phyloP scores from a whole-genome alignment of 2,329 filamentous ascomycete genomes.

The Alternaria brassicae region DNA sequence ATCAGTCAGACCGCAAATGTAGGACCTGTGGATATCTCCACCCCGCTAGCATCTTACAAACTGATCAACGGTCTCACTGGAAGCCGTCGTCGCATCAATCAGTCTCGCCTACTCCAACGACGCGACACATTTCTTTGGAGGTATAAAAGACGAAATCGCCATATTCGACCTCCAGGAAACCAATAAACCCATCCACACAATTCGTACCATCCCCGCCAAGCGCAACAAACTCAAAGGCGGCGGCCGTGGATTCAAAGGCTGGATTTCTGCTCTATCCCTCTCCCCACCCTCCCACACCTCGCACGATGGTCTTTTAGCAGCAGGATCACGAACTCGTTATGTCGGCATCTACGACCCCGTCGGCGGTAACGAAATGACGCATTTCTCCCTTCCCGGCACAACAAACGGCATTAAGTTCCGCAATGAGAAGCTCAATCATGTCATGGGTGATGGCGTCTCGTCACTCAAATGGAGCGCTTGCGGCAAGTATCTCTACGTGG shows the following conservation, averaged over 20 bases:
- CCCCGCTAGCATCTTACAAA: conserved; percentile 59
- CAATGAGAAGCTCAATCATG: conserved; percentile 3
- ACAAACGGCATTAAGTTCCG: conserved; percentile 14
- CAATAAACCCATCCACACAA: conserved; percentile 53
- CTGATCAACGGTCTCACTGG: conserved; percentile 63
- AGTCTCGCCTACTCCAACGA: conserved; percentile 61
- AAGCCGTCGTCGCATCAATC: conserved; percentile 63
- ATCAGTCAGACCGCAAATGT: neutral
- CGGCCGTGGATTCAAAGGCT: conserved; percentile 62
- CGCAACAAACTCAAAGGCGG: conserved; percentile 54
- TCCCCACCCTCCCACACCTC: conserved; percentile 35
- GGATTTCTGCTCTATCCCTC: conserved; percentile 61
- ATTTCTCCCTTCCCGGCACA: conserved; percentile 55
- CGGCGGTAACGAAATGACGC: conserved; percentile 58
- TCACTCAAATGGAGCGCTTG: conserved; percentile 65
- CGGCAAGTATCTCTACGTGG: conserved; percentile 65
- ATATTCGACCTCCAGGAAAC: conserved; percentile 62
- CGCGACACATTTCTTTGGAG: conserved; percentile 63
- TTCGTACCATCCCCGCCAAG: conserved; percentile 56
- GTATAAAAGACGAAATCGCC: conserved; percentile 61
- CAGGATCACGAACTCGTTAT: conserved; percentile 64
- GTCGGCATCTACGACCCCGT: conserved; percentile 64
- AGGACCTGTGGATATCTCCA: conserved; percentile 33
- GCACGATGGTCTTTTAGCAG: conserved; percentile 59
- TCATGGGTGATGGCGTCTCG: conserved; percentile 61